Base-by-base conservation (phyloP, 2,329 filamentous ascomycete species). In the Curvularia sp. region DNA sequence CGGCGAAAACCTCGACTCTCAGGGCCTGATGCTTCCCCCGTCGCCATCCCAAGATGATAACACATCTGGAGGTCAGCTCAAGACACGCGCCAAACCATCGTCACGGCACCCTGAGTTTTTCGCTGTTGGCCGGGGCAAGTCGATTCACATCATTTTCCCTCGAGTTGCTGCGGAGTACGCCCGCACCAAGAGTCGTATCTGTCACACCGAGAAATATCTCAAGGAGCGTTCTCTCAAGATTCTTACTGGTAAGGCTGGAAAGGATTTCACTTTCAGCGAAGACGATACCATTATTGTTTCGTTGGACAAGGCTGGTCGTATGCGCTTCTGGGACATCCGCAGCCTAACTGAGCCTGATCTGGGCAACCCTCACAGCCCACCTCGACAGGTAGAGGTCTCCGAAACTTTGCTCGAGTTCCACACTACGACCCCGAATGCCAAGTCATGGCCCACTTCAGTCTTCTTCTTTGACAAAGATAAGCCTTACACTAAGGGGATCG, bases 301-400 rank as follows among this genome's bases (percentile, higher is more conserved):
- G 48, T 86, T 99, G 51, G 96, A 99, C 78, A 99, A 99, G 81
- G 94, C 93, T 59, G 96, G 95, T 47, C 89, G 92, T 61, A 89
- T 98, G 80, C 95, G 96, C 79, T 97, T 99, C 82, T 99, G 95
- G 96, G 95, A 99, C 76, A 92, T 98, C 65, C 91, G 91, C 59
- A 87, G 91, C 60, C 84, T 97, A 55, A 89, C 83, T 7, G 79
- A 83, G 50, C 78, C 78, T 30, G 76, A 79, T 19, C 81, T 80
- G 57, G 78, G 81, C 18, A 76, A 77, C 47, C 74, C 78, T 21
- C 69, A 74, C 39, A 66, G 59, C 46, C 78, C 80, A 50, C 78
- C 83, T 48, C 76, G 75, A 23, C 78, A 87, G 1, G 82, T 92
- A 47, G 92, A 97, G 77, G 86, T 98, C 59, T 92, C 91, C 68